Evolutionary conservation across 139 green algal genomes (phyloP), one percentile per base, ranked within the genome.

Genomic region (Zygnema cylindricum): DNA sequence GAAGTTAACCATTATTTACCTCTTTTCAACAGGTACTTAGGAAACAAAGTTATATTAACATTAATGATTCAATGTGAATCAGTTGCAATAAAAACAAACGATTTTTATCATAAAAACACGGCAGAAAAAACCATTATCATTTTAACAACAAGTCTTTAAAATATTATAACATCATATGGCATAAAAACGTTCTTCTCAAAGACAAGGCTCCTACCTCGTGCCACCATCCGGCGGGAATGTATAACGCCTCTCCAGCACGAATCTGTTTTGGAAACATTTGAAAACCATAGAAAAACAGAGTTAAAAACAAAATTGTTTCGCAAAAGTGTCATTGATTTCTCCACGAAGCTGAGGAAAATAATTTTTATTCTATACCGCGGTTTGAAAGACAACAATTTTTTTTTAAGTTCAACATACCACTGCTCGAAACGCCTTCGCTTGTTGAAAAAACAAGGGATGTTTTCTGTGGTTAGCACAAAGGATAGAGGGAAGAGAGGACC

Each of bases 161-260:
- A 73, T n/a, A n/a, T 36, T n/a, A 73, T 30, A 73, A 73, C 57
- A 73, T 73, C 30, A 73, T 30, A n/a, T 73, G 30, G 57, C 30
- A n/a, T n/a, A 73, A 30, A n/a, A n/a, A 73, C 30, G 30, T 73
- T 73, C 30, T n/a, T n/a, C n/a, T n/a, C 49, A 63, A 63, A 16
- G 16, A 16, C 36, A 30, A 38, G 7, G 11, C 11, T 3, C 82
- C 32, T 43, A 87, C 82, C 82, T 87, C 82, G 16, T 87, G 82
- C 82, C 82, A 87, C 82, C 82, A 87, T 30, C 82, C 82, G 25
- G 82, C 82, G 33, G 82, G 82, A 21, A 87, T 82, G 40, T 82
- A 87, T 38, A 87, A 82, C 0, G 82, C 82, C 69, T 87, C 82
- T 42, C 82, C 55, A 84, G 77, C 77, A 21, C 25, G 35, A 22